Percentiles rank a stretch among this genome's conserved stretches.
These are phyloP conservation scores for Clonostachys chloroleuca DNA, from an alignment of 2,329 filamentous ascomycete species.

Conservation along the genomic window DNA sequence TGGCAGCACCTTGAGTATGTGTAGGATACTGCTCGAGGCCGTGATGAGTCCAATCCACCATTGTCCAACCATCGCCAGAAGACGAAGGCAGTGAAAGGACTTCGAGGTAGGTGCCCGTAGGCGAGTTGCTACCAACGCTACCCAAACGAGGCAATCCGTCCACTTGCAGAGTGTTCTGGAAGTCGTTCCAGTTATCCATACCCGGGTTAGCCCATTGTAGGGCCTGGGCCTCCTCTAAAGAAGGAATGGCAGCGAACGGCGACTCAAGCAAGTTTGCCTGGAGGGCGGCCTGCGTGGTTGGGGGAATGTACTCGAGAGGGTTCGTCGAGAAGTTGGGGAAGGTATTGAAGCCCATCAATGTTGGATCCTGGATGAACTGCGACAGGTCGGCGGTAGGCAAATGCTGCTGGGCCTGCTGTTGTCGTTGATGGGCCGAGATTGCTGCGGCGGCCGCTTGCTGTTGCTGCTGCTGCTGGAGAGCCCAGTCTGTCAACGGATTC, in stretches of 20 bases:
- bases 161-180: constrained; percentile 59
- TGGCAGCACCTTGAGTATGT: constrained; percentile 53
- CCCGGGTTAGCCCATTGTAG: constrained; percentile 57
- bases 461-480: constrained; percentile 51
- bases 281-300: constrained; percentile 54
- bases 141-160: constrained; percentile 33
- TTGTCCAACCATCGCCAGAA: constrained; percentile 83
- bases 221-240: constrained; percentile 51
- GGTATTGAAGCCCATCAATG: constrained; percentile 50
- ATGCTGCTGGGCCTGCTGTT: constrained; percentile 25
- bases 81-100: constrained; percentile 78
- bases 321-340: constrained; percentile 50
- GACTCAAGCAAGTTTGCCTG: constrained; percentile 61
- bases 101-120: constrained; percentile 64
- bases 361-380: constrained; percentile 52
- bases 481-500: constrained; percentile 57
- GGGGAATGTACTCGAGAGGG: constrained; percentile 56
- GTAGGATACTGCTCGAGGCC: constrained; percentile 57
- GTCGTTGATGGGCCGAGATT: constrained; percentile 23
- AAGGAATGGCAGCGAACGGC: constrained; percentile 53
- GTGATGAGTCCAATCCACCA: constrained; percentile 71
- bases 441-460: constrained; percentile 27
- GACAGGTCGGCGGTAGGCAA: constrained; percentile 36
- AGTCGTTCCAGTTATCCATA: constrained; percentile 76
- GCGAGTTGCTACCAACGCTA: constrained; percentile 39